Percentiles rank a stretch among this genome's conserved stretches.
These are phyloP conservation scores for Clathrus columnatus DNA, from an alignment of 768 basidiomycete genomes.

Conservation along the genomic window DNA sequence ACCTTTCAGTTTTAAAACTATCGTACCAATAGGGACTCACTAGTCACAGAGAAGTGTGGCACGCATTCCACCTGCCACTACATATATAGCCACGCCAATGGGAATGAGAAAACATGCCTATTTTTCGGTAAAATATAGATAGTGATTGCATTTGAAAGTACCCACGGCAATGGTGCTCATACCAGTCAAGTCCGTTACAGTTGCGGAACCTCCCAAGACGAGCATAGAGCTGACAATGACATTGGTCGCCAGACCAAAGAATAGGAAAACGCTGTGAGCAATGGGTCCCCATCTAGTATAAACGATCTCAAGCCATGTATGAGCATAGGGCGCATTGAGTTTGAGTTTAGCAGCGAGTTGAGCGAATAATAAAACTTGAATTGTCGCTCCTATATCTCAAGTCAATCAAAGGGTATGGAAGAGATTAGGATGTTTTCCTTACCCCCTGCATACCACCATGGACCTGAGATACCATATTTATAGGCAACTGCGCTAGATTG, in stretches of 20 bases:
- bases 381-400: constrained; percentile 6
- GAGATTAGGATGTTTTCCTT: constrained; percentile 62
- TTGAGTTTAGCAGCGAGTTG: constrained; percentile 88
- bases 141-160: background rate
- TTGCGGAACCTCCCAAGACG: constrained; percentile 75
- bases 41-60: constrained; percentile 82
- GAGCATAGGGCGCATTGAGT: constrained; percentile 78
- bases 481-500: constrained; percentile 83
- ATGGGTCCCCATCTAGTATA: constrained; percentile 67
- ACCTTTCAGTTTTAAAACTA: background rate
- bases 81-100: constrained; percentile 80
- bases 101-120: constrained; percentile 88
- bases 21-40: constrained; percentile 34
- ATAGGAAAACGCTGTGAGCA: constrained; percentile 80
- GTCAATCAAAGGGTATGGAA: background rate
- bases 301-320: constrained; percentile 87
- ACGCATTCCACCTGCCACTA: constrained; percentile 80
- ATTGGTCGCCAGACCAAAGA: constrained; percentile 89
- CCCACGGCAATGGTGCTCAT: constrained; percentile 78
- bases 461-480: constrained; percentile 76
- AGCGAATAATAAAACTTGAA: constrained; percentile 74
- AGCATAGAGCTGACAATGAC: constrained; percentile 86
- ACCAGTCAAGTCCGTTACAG: constrained; percentile 80
- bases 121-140: background rate
- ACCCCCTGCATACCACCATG: constrained; percentile 91